Conservation (phyloP, 768 basidiomycete species). For the Kwoniella botswanensis region DNA sequence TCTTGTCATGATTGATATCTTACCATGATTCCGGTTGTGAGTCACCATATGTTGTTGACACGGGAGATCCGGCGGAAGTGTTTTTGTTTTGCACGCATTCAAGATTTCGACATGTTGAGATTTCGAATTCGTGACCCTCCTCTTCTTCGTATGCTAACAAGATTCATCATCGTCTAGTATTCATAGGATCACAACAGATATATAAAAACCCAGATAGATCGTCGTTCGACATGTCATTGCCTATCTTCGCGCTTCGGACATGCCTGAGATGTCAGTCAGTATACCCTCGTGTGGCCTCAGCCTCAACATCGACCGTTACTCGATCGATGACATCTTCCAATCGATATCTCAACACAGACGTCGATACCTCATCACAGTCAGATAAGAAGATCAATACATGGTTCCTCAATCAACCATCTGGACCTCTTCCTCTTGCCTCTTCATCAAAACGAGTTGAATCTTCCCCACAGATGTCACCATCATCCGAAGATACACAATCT, state of each 20-base stretch:
- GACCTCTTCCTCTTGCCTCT: neutral
- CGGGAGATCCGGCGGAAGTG: too few species aligned
- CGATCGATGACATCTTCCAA: neutral
- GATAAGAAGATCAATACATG: constrained; percentile 21
- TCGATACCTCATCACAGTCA: neutral
- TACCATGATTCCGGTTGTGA: too few species aligned
- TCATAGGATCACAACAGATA: neutral
- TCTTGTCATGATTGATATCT: neutral
- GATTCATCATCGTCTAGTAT: neutral
- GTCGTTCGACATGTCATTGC: neutral
- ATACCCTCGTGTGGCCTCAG: neutral
- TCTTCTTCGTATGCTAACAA: too few species aligned
- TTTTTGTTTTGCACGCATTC: too few species aligned
- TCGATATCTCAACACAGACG: neutral
- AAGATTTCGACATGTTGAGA: neutral
- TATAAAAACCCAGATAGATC: too few species aligned
- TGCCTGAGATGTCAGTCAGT: neutral
- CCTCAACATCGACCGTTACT: too few species aligned
- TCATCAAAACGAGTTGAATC: constrained; percentile 13
- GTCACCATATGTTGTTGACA: too few species aligned
- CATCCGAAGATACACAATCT: neutral
- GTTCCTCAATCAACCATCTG: constrained; percentile 3
- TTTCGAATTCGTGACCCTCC: neutral
- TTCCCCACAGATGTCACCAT: neutral
- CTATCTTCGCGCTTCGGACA: neutral